Evolutionary conservation across 192 early-diverging fungal genomes (phyloP), one percentile per base, ranked within the genome.

Genomic region (Umbelopsis isabellina): DNA sequence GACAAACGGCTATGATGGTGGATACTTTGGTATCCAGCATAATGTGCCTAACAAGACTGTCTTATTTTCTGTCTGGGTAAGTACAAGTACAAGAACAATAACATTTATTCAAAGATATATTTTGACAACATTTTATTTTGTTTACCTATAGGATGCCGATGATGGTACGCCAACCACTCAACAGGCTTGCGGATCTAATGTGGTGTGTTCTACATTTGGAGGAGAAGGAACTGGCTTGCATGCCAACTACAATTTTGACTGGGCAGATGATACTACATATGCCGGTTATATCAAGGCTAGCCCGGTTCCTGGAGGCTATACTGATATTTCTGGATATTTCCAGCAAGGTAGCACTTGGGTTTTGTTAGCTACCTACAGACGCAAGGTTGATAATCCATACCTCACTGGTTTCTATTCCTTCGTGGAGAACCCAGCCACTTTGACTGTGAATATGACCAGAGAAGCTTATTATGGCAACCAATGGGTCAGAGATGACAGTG

Each of bases 11-110:
- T 73, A 30, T 16, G 16, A 8, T n/a, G 27, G 27, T 53, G 72
- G 72, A n/a, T 73, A 73, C 37, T 67, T 73, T 49, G 72, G 72
- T 16, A 67, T 73, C 33, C 72, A 73, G 27, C 49, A 44, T 65
- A 73, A 73, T 46, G 48, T 12, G n/a, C 49, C 72, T n/a, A 44
- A 51, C 4, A 65, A 51, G 49, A 46, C 65, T 1, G 50, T 73
- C 12, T 37, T 67, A 4, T 73, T 73, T 47, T 49, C 72, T 25
- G 45, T 73, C 0, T 73, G 72, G 72, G 72, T 61, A 61, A 61
- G 55, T 23, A 27, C 5, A 8, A 23, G 27, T 33, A 8, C 25
- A 49, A 11, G 2, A 3, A 11, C 47, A n/a, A n/a, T n/a, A n/a
- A n/a, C n/a, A 2, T 30, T 30, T 30, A 30, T 3, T 30, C 27